Evolutionary conservation across 2,329 filamentous ascomycete species (phyloP).

Genomic region (Pseudomassariella vexata): DNA sequence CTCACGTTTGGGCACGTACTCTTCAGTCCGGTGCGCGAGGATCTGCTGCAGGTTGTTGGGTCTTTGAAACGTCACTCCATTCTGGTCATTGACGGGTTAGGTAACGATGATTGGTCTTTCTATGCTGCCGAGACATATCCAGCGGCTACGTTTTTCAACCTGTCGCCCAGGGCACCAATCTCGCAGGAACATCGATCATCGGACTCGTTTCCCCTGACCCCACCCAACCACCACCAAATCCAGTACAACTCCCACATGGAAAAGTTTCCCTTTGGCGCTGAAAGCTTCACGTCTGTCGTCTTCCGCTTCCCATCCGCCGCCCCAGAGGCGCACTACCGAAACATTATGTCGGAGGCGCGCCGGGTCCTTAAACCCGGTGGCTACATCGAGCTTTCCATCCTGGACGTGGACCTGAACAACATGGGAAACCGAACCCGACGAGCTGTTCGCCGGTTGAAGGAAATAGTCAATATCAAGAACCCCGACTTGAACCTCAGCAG

Average conservation of each 20-base stretch:
- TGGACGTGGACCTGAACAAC: slow-evolving; percentile 76
- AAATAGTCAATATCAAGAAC: slow-evolving; percentile 57
- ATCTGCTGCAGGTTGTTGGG: slow-evolving; percentile 50
- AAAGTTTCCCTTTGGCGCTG: slow-evolving; percentile 68
- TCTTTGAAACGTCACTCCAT: slow-evolving; percentile 56
- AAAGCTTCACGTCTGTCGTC: slow-evolving; percentile 71
- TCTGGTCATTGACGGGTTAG: slow-evolving; percentile 75
- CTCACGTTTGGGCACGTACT: slow-evolving; percentile 78
- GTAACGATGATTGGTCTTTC: slow-evolving; percentile 85
- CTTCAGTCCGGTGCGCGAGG: slow-evolving; percentile 73
- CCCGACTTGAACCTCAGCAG: slow-evolving; percentile 56
- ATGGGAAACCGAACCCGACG: slow-evolving; percentile 70
- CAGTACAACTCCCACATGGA: slow-evolving; percentile 57
- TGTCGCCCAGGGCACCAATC: slow-evolving; percentile 54
- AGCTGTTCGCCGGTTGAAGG: slow-evolving; percentile 65
- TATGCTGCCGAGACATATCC: slow-evolving; percentile 79
- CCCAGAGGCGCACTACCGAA: slow-evolving; percentile 62
- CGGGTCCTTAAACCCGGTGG: slow-evolving; percentile 74
- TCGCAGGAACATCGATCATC: slow-evolving; percentile 36
- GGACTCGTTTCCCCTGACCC: slow-evolving; percentile 47
- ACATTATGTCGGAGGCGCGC: slow-evolving; percentile 68
- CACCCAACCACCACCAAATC: slow-evolving; percentile 70
- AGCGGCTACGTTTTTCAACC: slow-evolving; percentile 68
- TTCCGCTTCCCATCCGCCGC: slow-evolving; percentile 70
- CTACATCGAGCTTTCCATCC: slow-evolving; percentile 70